phyloP scores from a whole-genome alignment of 2,329 filamentous ascomycete genomes.

The Ophiostoma piceae region DNA sequence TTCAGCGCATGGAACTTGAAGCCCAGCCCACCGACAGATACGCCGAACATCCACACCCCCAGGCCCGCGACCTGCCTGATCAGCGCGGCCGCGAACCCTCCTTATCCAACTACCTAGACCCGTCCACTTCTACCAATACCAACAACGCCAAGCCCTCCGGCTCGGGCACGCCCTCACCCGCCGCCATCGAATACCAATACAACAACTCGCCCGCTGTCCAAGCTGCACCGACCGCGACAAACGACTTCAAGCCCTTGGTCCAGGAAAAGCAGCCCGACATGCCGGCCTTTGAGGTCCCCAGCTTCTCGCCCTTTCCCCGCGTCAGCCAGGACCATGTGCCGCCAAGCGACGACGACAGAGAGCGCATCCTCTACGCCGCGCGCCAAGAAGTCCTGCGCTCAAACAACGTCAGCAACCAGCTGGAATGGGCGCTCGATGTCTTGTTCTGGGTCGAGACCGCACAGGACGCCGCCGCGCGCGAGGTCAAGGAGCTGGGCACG shows the following conservation, averaged over 20 bases:
- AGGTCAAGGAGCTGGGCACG: constrained; percentile 44
- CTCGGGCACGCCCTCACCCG: constrained; percentile 25
- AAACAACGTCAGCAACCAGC: constrained; percentile 91
- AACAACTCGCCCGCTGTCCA: background rate
- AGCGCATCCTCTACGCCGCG: constrained; percentile 79
- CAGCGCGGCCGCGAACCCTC: constrained; percentile 44
- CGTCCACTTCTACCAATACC: background rate
- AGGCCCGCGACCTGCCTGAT: constrained; percentile 23
- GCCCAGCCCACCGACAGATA: constrained; percentile 38
- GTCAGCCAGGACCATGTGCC: constrained; percentile 83
- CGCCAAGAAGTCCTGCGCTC: constrained; percentile 80
- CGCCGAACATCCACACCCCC: background rate
- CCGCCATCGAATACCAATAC: constrained; percentile 14
- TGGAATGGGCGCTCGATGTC: constrained; percentile 93
- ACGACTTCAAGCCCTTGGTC: constrained; percentile 40
- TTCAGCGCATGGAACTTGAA: constrained; percentile 85
- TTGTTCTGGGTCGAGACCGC: constrained; percentile 83
- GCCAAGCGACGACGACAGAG: constrained; percentile 89
- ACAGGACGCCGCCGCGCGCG: constrained; percentile 67
- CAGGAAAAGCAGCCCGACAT: constrained; percentile 38
- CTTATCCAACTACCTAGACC: constrained; percentile 38
- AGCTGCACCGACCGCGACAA: constrained; percentile 7
- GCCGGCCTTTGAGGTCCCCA: constrained; percentile 54
- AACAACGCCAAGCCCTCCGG: constrained; percentile 27
- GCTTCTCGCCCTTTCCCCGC: constrained; percentile 88